A percentile compares a stretch with the other conserved stretches of the same genome.
These are phyloP conservation scores for Kondoa subrosea DNA, from an alignment of 768 basidiomycete genomes.

Conservation along the genomic window DNA sequence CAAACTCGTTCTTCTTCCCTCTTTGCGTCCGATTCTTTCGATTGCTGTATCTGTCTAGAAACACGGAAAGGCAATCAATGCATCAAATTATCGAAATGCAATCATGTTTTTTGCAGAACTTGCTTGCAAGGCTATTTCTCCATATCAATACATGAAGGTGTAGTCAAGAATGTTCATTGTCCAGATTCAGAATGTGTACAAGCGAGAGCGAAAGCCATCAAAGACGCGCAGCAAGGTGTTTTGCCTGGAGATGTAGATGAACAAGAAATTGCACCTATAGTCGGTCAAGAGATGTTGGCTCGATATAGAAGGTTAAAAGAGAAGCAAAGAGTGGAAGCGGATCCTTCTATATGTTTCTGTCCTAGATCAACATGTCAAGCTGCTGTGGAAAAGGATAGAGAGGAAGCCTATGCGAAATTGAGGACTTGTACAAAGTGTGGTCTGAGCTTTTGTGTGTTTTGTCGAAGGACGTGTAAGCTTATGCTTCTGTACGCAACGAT, in stretches of 20 bases:
- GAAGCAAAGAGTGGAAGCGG: slow-evolving; percentile 25
- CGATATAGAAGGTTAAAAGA: slow-evolving; percentile 24
- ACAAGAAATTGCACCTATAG: slow-evolving; percentile 21
- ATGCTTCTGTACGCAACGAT: background rate
- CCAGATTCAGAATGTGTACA: slow-evolving; percentile 21
- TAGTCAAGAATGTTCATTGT: slow-evolving; percentile 23
- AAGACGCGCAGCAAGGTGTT: background rate
- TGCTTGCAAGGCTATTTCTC: slow-evolving; percentile 25
- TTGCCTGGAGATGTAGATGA: slow-evolving; percentile 12
- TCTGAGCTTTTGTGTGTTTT: slow-evolving; percentile 25
- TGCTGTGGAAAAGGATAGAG: slow-evolving; percentile 16
- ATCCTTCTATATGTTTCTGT: slow-evolving; percentile 25
- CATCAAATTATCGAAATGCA: slow-evolving; percentile 3
- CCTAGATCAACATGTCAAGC: slow-evolving; percentile 23
- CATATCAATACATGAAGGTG: slow-evolving; percentile 26
- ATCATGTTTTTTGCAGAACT: slow-evolving; percentile 20
- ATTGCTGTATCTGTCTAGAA: slow-evolving; percentile 14
- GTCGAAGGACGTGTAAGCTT: slow-evolving; percentile 16
- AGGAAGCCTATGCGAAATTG: slow-evolving; percentile 24
- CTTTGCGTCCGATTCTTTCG: background rate
- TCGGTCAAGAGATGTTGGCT: slow-evolving; percentile 18
- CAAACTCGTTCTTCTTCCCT: background rate
- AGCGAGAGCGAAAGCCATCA: slow-evolving; percentile 6
- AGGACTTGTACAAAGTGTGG: slow-evolving; percentile 18
- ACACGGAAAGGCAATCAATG: slow-evolving; percentile 2